These are phyloP conservation scores for Mycena floridula DNA, from an alignment of 768 basidiomycete genomes.

Conservation along the genomic window DNA sequence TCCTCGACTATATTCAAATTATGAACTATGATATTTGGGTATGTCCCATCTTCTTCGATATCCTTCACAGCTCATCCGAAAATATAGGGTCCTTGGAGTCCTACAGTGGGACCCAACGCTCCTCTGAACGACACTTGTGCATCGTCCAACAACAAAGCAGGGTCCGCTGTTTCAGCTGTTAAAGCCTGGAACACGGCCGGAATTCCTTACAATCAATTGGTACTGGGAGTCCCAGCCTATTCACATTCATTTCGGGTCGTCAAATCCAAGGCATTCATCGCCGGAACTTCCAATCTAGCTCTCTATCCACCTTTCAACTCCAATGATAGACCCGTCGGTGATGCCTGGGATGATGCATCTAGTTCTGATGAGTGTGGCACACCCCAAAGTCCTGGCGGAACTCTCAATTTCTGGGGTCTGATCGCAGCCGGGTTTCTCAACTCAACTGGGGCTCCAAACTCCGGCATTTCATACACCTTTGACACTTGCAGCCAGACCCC, in stretches of 20 bases:
- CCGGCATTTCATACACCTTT: slow-evolving; percentile 48
- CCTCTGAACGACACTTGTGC: slow-evolving; percentile 74
- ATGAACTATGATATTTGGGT: slow-evolving; percentile 55
- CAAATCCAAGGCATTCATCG: slow-evolving; percentile 27
- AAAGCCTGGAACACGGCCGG: slow-evolving; percentile 68
- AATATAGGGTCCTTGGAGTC: slow-evolving; percentile 43
- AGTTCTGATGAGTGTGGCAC: background rate
- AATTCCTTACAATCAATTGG: slow-evolving; percentile 56
- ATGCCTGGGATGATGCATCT: slow-evolving; percentile 1
- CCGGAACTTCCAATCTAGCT: slow-evolving; percentile 24
- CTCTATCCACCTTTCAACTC: slow-evolving; percentile 37
- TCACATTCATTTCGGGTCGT: slow-evolving; percentile 64
- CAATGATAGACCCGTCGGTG: background rate
- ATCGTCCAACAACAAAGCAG: slow-evolving; percentile 43
- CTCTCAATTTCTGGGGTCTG: slow-evolving; percentile 59
- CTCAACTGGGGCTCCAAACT: slow-evolving; percentile 34
- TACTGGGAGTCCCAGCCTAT: slow-evolving; percentile 78
- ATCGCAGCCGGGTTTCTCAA: slow-evolving; percentile 49
- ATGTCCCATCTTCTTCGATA: slow-evolving; percentile 24
- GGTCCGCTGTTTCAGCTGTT: slow-evolving; percentile 71
- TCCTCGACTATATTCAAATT: slow-evolving; percentile 70
- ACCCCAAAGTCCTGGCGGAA: slow-evolving; percentile 32
- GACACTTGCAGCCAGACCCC: slow-evolving; percentile 75
- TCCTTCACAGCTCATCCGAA: slow-evolving; percentile 17
- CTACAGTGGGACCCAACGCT: slow-evolving; percentile 72